Base-by-base conservation (phyloP, 1,284 basidiomycete species). In the Ceratobasidium sp. region DNA sequence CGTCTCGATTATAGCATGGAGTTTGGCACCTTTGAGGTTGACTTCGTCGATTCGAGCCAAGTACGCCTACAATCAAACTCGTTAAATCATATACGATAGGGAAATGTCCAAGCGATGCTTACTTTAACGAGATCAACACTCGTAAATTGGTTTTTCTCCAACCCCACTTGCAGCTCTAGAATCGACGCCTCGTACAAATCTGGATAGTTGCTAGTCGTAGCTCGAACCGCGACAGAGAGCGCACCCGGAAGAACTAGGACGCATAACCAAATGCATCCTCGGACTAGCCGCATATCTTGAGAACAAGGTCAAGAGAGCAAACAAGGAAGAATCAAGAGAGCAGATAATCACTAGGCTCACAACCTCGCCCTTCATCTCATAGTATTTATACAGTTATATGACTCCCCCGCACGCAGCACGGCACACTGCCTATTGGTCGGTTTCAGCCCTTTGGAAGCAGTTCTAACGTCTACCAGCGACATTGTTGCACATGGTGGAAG, bases 131-230 rank as follows among this genome's bases (percentile, higher is more conserved):
- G 84, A 79, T 87, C 86, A 0, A 86, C 85, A 66, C 86, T 86
- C 5, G 86, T 86, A 78, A 87, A 88, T 12, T 79, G 75, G 0
- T 84, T 83, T 15, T 80, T 81, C 62, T 83, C 80, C 23, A 87
- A 80, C 2, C 87, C 87, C 12, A 80, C 80, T 78, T 87, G 85
- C 15, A 88, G 81, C 75, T 87, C 86, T 3, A 81, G 80, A 46
- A 88, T 85, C 10, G 85, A 85, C 0, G 86, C 86, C 78, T 87
- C 86, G 78, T 87, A 87, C n/a, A 88, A 81, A 77, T 88, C 87
- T 0, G 86, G 85, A 61, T 76, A 76, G 44, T n/a, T n/a, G n/a
- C n/a, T n/a, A n/a, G n/a, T n/a, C n/a, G n/a, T n/a, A n/a, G 66
- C 50, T 17, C 38, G 62, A 42, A 26, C 40, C 12, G 42, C 12